Percentiles rank a stretch among this genome's conserved stretches.
phyloP scores from a whole-genome alignment of 2,329 filamentous ascomycete species.

The Trichoderma gracile region DNA sequence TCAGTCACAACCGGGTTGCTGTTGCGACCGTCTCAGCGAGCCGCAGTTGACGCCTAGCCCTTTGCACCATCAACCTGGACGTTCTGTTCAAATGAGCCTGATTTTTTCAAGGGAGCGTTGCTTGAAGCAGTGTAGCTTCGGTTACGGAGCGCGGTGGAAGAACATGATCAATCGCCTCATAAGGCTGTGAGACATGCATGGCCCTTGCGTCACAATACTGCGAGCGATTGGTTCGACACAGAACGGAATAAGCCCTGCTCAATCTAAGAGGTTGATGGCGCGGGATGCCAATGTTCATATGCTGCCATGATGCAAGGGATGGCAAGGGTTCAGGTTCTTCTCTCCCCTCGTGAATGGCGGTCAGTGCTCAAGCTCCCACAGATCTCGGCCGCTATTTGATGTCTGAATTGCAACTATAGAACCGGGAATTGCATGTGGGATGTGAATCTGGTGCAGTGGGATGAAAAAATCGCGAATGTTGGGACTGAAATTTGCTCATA shows the following conservation, averaged over 20 bases:
- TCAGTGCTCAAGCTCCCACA: not conserved
- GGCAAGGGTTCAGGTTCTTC: not conserved
- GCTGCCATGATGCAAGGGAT: slow-evolving; percentile 3
- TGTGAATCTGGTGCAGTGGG: not conserved
- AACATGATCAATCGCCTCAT: not conserved
- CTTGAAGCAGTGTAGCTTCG: too few species aligned
- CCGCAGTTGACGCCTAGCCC: not conserved
- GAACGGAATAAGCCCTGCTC: not conserved
- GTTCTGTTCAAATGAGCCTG: too few species aligned
- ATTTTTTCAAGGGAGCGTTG: not conserved
- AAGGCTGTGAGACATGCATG: not conserved
- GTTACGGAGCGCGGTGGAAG: slow-evolving; percentile 4
- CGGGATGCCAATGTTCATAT: not conserved
- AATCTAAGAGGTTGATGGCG: not conserved
- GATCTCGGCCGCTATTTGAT: not conserved
- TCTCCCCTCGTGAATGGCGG: not conserved
- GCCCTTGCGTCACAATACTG: slow-evolving; percentile 7
- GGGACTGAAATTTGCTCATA: not conserved
- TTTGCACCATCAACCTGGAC: not conserved
- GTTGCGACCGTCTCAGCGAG: not conserved
- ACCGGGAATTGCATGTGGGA: too few species aligned
- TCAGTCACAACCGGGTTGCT: not conserved
- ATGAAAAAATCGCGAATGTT: not conserved
- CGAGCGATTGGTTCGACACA: not conserved
- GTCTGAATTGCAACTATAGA: too few species aligned